phyloP scores from a whole-genome alignment of 78 protist genomes.

The Corallochytrium limacisporum region DNA sequence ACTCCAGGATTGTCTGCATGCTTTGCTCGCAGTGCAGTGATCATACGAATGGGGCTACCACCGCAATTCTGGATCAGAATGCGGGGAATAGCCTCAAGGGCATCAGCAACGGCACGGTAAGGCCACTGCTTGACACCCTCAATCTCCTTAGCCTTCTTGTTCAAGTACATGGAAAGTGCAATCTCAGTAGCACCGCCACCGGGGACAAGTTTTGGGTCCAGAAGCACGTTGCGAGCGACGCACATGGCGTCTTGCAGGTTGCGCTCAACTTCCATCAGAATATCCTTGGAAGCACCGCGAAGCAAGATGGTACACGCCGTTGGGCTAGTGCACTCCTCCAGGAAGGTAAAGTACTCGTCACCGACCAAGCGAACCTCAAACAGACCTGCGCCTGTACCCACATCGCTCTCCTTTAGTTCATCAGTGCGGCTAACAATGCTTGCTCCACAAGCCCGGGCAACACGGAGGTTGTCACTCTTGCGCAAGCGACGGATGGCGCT shows the following conservation, averaged over 20 bases:
- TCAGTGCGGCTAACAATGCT: slow-evolving; percentile 83
- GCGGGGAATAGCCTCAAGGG: slow-evolving; percentile 88
- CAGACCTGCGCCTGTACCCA: slow-evolving; percentile 87
- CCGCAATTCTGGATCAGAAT: slow-evolving; percentile 98
- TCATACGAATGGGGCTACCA: slow-evolving; percentile 68
- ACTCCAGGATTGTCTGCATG: slow-evolving; percentile 66
- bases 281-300: slow-evolving; percentile 97
- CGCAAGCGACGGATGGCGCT: slow-evolving; percentile 90
- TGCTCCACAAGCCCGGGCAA: slow-evolving; percentile 97
- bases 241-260: slow-evolving; percentile 91
- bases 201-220: slow-evolving; percentile 88
- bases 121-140: slow-evolving; percentile 83
- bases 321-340: slow-evolving; percentile 88
- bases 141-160: slow-evolving; percentile 53
- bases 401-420: slow-evolving; percentile 82
- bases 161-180: slow-evolving; percentile 69
- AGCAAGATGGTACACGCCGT: slow-evolving; percentile 97
- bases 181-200: slow-evolving; percentile 99
- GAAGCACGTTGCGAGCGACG: slow-evolving; percentile 87
- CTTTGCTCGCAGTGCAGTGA: slow-evolving; percentile 94
- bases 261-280: slow-evolving; percentile 80
- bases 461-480: slow-evolving; percentile 97
- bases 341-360: slow-evolving; percentile 95
- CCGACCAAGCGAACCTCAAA: slow-evolving; percentile 90
- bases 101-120: slow-evolving; percentile 74